phyloP scores from a whole-genome alignment of 345 rosid species.

The Citrus australasica region DNA sequence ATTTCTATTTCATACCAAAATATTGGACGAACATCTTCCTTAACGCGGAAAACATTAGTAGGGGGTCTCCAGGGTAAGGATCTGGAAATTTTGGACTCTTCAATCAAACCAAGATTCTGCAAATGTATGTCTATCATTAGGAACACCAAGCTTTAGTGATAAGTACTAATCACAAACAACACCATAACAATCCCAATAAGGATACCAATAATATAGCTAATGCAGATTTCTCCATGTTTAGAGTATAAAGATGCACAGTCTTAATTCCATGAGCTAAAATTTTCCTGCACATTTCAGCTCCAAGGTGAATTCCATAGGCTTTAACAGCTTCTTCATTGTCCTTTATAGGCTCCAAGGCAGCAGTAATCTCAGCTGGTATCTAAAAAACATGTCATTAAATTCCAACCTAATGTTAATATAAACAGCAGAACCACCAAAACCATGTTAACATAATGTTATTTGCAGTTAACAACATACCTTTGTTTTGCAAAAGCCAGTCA shows the following conservation, averaged over 20 bases:
- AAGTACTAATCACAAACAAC: background rate
- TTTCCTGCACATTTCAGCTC: slow-evolving; percentile 97
- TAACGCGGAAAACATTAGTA: slow-evolving; percentile 79
- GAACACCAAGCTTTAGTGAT: background rate
- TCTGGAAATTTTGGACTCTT: slow-evolving; percentile 78
- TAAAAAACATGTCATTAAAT: slow-evolving; percentile 23
- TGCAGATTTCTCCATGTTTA: slow-evolving; percentile 96
- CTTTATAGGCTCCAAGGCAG: slow-evolving; percentile 93
- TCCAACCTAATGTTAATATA: slow-evolving; percentile 3
- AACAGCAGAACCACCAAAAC: background rate
- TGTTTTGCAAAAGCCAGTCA: slow-evolving; percentile 98
- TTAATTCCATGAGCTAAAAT: slow-evolving; percentile 86
- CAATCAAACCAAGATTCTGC: slow-evolving; percentile 95
- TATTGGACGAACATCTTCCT: slow-evolving; percentile 95
- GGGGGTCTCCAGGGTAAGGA: slow-evolving; percentile 93
- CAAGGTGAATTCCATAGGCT: slow-evolving; percentile 90
- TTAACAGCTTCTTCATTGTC: slow-evolving; percentile 97
- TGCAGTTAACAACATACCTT: slow-evolving; percentile 39
- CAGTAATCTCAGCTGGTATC: slow-evolving; percentile 81
- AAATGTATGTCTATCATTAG: slow-evolving; percentile 27
- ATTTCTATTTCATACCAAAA: slow-evolving; percentile 59
- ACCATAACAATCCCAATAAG: background rate
- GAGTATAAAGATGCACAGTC: slow-evolving; percentile 83
- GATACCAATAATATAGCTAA: slow-evolving; percentile 75
- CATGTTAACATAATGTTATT: background rate